A percentile compares a stretch with the other conserved stretches of the same genome.
Evolutionary conservation across 192 early-diverging fungal species (phyloP).

Genomic region (Mortierella hygrophila): DNA sequence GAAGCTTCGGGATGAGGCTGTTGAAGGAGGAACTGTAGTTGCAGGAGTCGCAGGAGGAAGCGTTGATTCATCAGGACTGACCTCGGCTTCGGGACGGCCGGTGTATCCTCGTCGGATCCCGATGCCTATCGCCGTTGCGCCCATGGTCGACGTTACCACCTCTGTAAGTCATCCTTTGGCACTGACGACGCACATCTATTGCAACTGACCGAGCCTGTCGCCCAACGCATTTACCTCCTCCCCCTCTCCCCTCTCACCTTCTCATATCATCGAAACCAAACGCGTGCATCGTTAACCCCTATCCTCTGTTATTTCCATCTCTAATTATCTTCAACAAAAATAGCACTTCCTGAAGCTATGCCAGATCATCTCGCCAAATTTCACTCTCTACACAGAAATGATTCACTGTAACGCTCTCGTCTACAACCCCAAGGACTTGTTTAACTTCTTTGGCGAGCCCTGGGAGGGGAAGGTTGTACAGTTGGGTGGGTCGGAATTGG

Average conservation of each 20-base stretch:
- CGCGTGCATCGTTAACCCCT: background rate
- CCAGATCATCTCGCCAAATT: conserved; percentile 74
- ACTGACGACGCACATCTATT: too few species aligned
- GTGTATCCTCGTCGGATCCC: conserved; percentile 37
- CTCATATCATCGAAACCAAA: background rate
- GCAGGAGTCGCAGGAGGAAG: background rate
- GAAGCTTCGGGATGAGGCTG: background rate
- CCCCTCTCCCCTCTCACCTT: background rate
- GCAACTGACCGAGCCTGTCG: background rate
- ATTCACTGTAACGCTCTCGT: conserved; percentile 70
- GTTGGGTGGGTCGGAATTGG: conserved; percentile 65
- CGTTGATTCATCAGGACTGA: background rate
- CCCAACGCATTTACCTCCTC: too few species aligned
- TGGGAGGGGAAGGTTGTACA: conserved; percentile 68
- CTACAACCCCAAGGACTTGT: conserved; percentile 55
- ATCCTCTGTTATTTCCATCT: background rate
- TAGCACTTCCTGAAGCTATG: conserved; percentile 74
- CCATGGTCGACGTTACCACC: conserved; percentile 84
- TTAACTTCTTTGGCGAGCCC: conserved; percentile 63
- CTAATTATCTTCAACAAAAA: too few species aligned
- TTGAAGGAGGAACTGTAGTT: background rate
- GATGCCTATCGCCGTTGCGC: conserved; percentile 68
- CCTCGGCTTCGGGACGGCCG: conserved; percentile 29
- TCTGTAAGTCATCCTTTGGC: conserved; percentile 53
- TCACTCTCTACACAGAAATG: conserved; percentile 82